These are phyloP conservation scores for Luffa acutangula DNA, from an alignment of 306 rosid genomes.

Conservation along the genomic window DNA sequence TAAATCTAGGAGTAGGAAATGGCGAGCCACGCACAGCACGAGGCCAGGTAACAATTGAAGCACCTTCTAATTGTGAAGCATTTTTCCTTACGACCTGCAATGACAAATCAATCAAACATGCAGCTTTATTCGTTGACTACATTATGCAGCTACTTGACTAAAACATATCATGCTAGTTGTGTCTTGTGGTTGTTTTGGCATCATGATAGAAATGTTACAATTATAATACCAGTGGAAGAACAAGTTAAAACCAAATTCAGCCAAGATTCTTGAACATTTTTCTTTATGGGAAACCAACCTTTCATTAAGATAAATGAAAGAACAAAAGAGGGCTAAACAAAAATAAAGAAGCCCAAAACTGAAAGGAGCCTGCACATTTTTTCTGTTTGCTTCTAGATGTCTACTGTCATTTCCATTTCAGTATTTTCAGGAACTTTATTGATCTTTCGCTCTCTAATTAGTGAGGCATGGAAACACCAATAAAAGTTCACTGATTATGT, in stretches of 20 bases:
- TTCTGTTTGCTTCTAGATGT: background rate
- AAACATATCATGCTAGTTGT: background rate
- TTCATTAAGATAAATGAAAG: background rate
- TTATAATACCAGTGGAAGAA: background rate
- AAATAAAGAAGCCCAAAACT: background rate
- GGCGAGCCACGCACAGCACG: constrained; percentile 38
- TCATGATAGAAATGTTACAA: background rate
- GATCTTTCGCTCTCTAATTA: background rate
- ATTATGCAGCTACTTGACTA: background rate
- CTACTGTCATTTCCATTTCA: background rate
- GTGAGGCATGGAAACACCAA: background rate
- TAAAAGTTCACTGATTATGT: background rate
- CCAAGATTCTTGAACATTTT: background rate
- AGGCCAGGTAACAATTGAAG: constrained; percentile 53
- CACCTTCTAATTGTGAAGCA: constrained; percentile 50
- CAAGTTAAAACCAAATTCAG: background rate
- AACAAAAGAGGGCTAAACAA: background rate
- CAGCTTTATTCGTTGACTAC: background rate
- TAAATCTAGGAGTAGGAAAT: constrained; percentile 53
- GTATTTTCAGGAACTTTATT: background rate
- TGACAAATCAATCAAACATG: background rate
- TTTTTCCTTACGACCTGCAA: constrained; percentile 65
- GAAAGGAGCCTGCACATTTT: background rate
- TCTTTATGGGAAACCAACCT: background rate
- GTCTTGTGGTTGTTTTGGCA: background rate